Conservation (phyloP, 768 basidiomycete species). For the Lactarius evosmus region DNA sequence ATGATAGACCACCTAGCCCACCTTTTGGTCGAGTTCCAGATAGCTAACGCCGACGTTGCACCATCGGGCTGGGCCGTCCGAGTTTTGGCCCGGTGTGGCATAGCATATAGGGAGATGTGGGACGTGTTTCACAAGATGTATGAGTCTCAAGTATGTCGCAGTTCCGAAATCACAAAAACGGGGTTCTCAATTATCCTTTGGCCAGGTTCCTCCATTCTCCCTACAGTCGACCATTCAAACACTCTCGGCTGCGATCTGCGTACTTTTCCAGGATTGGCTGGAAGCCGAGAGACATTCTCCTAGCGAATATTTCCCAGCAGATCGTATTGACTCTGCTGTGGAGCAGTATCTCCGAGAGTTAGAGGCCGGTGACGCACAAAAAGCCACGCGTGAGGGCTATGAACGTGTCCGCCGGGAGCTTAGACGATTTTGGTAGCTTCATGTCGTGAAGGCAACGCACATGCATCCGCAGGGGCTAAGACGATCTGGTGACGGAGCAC, state of each 20-base stretch:
- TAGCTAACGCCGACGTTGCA: constrained; percentile 54
- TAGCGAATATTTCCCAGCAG: constrained; percentile 75
- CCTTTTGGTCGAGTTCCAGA: constrained; percentile 70
- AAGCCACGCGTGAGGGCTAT: constrained; percentile 53
- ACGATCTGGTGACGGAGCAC: constrained; percentile 12
- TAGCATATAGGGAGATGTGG: constrained; percentile 80
- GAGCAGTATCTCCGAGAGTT: constrained; percentile 74
- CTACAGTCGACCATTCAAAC: constrained; percentile 74
- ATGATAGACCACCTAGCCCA: constrained; percentile 67
- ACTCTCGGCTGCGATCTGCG: constrained; percentile 77
- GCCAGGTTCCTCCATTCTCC: constrained; percentile 79
- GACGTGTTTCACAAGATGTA: constrained; percentile 83
- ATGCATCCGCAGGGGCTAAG: not conserved
- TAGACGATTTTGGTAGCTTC: constrained; percentile 61
- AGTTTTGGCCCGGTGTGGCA: constrained; percentile 74
- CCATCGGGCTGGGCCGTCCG: constrained; percentile 81
- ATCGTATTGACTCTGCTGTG: constrained; percentile 67
- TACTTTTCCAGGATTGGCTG: constrained; percentile 78
- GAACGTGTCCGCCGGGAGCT: constrained; percentile 70
- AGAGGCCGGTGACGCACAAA: constrained; percentile 54
- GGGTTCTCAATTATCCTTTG: constrained; percentile 3
- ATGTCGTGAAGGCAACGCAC: not conserved
- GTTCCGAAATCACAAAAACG: not conserved
- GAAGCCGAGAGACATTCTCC: constrained; percentile 73
- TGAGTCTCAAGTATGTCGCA: constrained; percentile 47